Evolutionary conservation across 495 filamentous ascomycete genomes (phyloP), one percentile per base, ranked within the genome.

Genomic region (Aspergillus biplanus): DNA sequence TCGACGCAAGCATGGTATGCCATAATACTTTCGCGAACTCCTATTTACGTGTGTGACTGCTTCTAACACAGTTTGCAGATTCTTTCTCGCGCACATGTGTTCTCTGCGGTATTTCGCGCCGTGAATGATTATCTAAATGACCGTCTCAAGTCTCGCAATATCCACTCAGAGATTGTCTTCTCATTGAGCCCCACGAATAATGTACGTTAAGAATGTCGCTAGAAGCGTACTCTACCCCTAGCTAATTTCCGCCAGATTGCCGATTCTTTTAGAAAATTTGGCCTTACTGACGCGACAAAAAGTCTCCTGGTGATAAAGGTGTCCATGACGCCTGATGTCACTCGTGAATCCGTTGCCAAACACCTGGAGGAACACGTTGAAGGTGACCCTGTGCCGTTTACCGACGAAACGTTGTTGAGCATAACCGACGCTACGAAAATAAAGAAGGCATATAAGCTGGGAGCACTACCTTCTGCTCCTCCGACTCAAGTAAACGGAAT

Each of bases 161-260:
- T 97, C 11, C 95, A 98, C 68, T 95, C 93, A 0, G 95, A 98
- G 73, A 91, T 92, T 61, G 93, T 99, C 3, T 90, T 91, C 67
- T 87, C 86, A 12, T 77, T 99, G 9, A 91, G 86, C 56, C 83
- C 89, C 0, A 92, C 90, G 54, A 97, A 94, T 65, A 98, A 98
- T 76, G 93, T 95, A 69, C 63, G 72, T 70, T 67, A 47, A 27
- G 50, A 6, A 35, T 21, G 7, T 8, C 35, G 37, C 39, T 32
- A 9, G 34, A 13, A 33, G 33, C 7, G 9, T 6, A 12, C 16
- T 9, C 6, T 16, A 42, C 16, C 31, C 15, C 47, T 54, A 50
- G 60, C 74, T 77, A 63, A 80, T 65, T 32, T 31, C 48, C 8
- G 21, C 42, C 69, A 97, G 93, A 97, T 99, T 67, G 84, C 92